These are phyloP conservation scores for Colletotrichum somersetense DNA, from an alignment of 2,329 filamentous ascomycete species.

Conservation along the genomic window DNA sequence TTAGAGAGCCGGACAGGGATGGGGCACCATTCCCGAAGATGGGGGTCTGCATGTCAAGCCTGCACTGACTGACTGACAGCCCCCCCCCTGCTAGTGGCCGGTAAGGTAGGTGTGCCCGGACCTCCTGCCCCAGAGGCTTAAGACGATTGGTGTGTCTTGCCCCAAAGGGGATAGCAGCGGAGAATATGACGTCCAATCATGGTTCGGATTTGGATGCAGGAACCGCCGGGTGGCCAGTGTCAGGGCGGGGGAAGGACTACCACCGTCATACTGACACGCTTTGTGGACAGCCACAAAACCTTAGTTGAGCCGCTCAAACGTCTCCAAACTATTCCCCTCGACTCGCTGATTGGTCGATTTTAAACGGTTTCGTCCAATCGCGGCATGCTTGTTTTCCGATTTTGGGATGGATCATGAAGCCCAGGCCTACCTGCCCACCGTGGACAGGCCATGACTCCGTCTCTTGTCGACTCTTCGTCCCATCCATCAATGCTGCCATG, in stretches of 20 bases:
- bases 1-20: slow-evolving; percentile 24
- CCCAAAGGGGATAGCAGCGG: slow-evolving; percentile 3
- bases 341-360: not conserved
- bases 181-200: not conserved
- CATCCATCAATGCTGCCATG: not conserved
- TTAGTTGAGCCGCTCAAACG: slow-evolving; percentile 42
- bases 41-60: slow-evolving; percentile 16
- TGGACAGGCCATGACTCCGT: not conserved
- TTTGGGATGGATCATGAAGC: not conserved
- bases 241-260: not conserved
- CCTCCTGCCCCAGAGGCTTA: not conserved
- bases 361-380: not conserved
- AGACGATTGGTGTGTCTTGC: not conserved
- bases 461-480: not conserved
- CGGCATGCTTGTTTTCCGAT: not conserved
- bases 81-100: slow-evolving; percentile 5
- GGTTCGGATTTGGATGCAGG: not conserved
- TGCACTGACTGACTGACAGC: slow-evolving; percentile 1
- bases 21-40: not conserved
- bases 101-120: slow-evolving; percentile 7
- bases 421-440: not conserved
- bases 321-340: not conserved
- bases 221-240: not conserved
- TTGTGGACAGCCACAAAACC: slow-evolving; percentile 32
- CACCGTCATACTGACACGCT: not conserved